These are phyloP conservation scores for Metschnikowia colocasiae DNA, from an alignment of 805 yeast species.

Conservation along the genomic window DNA sequence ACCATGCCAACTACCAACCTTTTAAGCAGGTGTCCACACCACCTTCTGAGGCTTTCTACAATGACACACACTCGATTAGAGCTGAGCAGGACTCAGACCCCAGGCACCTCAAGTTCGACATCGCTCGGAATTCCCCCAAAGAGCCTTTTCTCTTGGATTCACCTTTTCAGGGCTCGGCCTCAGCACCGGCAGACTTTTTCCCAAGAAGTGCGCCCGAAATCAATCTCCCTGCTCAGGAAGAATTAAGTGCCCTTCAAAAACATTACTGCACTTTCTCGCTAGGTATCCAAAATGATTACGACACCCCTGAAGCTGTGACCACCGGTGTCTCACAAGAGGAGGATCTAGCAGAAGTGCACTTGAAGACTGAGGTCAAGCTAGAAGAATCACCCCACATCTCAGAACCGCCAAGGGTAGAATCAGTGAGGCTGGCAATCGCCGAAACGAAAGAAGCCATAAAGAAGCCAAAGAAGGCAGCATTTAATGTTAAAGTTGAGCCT, in stretches of 20 bases:
- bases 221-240: neutral
- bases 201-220: neutral
- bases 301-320: too few relatives aligned
- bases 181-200: neutral
- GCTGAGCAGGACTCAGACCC: slow-evolving; percentile 2
- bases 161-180: neutral
- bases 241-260: neutral
- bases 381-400: neutral
- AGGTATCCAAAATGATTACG: neutral
- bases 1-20: neutral
- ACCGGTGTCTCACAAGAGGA: neutral
- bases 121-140: neutral
- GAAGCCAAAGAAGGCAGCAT: neutral
- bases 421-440: neutral
- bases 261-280: neutral
- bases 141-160: neutral
- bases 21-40: neutral
- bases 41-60: neutral
- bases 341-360: neutral
- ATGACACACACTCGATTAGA: neutral
- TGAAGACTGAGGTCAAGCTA: neutral
- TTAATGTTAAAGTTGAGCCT: neutral
- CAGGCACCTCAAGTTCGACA: neutral
- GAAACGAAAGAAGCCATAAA: neutral
- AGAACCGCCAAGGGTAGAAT: neutral